Evolutionary conservation across 441 rosid genomes (phyloP), one percentile per base, ranked within the genome.

Genomic region (Manihot esculenta): DNA sequence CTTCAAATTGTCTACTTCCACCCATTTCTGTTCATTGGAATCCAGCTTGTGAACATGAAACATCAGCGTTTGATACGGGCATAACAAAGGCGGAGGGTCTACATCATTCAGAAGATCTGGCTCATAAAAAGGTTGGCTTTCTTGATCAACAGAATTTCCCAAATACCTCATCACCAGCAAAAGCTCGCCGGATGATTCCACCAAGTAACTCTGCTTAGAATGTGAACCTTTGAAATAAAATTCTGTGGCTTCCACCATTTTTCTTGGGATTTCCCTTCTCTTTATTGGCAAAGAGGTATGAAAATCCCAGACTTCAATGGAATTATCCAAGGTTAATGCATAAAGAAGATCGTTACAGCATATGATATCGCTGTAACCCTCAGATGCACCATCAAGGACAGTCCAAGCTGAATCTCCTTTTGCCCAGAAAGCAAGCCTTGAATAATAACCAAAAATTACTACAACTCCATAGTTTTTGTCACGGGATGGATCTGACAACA

Each of bases 31-130:
- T 38, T 21, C n/a, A 11, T 49, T 12, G 1, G 24, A 27, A 69
- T 81, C 81, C 44, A 81, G 9, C 61, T 69, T 65, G 10, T 73
- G 73, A 3, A 79, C 81, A 47, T 65, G 73, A 60, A 79, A 81
- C 1, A 35, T 3, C 20, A 50, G 7, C 5, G 84, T 79, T 15
- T 53, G 66, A 30, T 81, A 75, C 0, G 81, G 76, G 49, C 75
- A 65, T 9, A 77, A 59, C 68, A 67, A 14, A 59, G 80, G 78
- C n/a, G n/a, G n/a, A n/a, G n/a, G n/a, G n/a, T n/a, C n/a, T n/a
- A n/a, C n/a, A n/a, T n/a, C n/a, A n/a, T n/a, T n/a, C n/a, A n/a
- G n/a, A n/a, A n/a, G n/a, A n/a, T n/a, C n/a, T n/a, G n/a, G n/a
- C n/a, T n/a, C n/a, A n/a, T n/a, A n/a, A n/a, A n/a, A n/a, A n/a